These are phyloP conservation scores for Coniochaeta sp. DNA, from an alignment of 2,329 filamentous ascomycete genomes.

Conservation along the genomic window DNA sequence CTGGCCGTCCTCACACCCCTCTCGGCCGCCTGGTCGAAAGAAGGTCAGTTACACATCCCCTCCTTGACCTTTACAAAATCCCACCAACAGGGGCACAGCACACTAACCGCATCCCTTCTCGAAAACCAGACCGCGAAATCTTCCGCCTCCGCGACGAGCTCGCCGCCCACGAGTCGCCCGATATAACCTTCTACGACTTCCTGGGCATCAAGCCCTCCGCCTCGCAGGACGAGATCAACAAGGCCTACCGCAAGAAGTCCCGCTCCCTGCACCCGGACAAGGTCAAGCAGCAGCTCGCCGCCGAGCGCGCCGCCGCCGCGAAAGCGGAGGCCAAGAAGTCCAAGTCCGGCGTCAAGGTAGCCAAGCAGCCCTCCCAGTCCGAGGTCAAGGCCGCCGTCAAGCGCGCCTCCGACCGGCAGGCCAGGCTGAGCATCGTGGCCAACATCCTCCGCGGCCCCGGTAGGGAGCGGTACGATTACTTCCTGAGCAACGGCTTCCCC, in stretches of 20 bases:
- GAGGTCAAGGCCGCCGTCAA: conserved; percentile 76
- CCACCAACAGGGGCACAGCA: neutral
- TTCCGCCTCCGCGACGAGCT: conserved; percentile 92
- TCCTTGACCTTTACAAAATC: no score
- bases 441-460: conserved; percentile 76
- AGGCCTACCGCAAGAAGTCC: conserved; percentile 86
- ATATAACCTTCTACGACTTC: conserved; percentile 91
- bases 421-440: conserved; percentile 74
- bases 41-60: conserved; percentile 49
- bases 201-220: conserved; percentile 68
- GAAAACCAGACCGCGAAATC: conserved; percentile 78
- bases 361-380: conserved; percentile 62
- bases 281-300: conserved; percentile 74
- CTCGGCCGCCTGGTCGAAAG: conserved; percentile 74
- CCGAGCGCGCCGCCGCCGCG: conserved; percentile 53
- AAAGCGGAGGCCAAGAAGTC: conserved; percentile 43
- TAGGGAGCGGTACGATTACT: conserved; percentile 89
- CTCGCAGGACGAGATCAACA: conserved; percentile 81
- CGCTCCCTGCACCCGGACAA: conserved; percentile 88
- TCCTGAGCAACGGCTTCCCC: conserved; percentile 87
- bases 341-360: conserved; percentile 56
- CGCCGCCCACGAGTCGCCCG: conserved; percentile 61
- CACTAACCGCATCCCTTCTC: conserved; percentile 1
- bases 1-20: conserved; percentile 60
- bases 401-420: conserved; percentile 73